Evolutionary conservation across 768 basidiomycete species (phyloP), one percentile per base, ranked within the genome.

Genomic region (Boletus speciosus): DNA sequence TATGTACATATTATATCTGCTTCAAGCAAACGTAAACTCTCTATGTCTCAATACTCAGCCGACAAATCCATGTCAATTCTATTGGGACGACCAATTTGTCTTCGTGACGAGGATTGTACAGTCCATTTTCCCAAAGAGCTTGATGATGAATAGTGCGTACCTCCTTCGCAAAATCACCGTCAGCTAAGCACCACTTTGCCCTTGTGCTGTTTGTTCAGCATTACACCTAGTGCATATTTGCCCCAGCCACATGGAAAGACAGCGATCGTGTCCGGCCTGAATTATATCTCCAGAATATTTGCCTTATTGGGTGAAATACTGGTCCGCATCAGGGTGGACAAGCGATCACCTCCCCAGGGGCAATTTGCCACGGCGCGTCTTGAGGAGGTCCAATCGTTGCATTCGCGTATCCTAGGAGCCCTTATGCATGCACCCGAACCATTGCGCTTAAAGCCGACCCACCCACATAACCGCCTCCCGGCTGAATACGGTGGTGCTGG

Each of bases 51-150:
- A 25, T 51, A 48, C 55, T 27, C 65, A 90, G 90, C 90, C 58
- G 93, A 95, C 69, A 93, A 93, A 72, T 92, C 90, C 16, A 89
- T 88, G 86, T 87, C 88, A 45, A 87, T 93, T 61, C 75, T 93
- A 39, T 77, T 93, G 42, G 90, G 89, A 16, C 79, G 92, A 55
- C 90, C 91, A 37, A 90, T 93, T 58, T 90, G 85, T 69, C 76
- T 94, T 64, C 81, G 90, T 49, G 90, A 93, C 64, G 93, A 94
- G 67, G 93, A 96, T 69, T 93, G 91, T 71, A 91, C 90, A 9
- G 82, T 90, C 3, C 85, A 90, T 67, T 91, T 92, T 73, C 90
- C 90, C 27, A 88, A 86, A 70, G 90, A 93, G 71, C 74, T 93
- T 54, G 90, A 93, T 70, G 90, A 93, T 66, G 90, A 92, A 75